phyloP scores from a whole-genome alignment of 129 eudicot species.

The Flaveria brownii region DNA sequence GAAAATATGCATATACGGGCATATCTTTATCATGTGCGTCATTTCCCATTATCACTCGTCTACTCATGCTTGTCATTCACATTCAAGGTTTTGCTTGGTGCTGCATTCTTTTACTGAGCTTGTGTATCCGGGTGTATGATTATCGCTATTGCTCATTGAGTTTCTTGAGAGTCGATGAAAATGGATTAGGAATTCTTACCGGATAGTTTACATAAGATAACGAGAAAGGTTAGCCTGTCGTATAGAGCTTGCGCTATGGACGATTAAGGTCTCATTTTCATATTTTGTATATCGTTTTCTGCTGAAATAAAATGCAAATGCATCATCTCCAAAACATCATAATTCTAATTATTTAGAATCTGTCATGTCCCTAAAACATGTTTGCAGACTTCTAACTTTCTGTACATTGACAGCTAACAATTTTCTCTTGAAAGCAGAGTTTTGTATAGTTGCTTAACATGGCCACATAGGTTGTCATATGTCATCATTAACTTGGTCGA shows the following conservation, averaged over 20 bases:
- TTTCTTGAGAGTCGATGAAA: neutral
- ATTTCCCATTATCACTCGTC: neutral
- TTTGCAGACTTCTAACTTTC: neutral
- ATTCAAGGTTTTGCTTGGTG: no score
- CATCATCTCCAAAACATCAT: neutral
- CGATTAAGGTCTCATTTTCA: neutral
- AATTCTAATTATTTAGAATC: neutral
- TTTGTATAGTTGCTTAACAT: slow-evolving; percentile 5
- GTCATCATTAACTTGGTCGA: neutral
- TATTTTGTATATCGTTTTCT: neutral
- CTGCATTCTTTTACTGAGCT: neutral
- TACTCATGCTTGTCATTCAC: neutral
- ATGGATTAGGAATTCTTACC: neutral
- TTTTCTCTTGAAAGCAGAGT: neutral
- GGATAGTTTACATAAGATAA: slow-evolving; percentile 5
- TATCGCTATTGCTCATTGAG: neutral
- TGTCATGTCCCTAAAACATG: neutral
- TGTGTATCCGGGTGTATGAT: neutral
- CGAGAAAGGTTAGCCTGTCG: neutral
- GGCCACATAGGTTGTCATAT: neutral
- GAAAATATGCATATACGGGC: neutral
- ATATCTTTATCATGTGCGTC: neutral
- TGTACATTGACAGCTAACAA: neutral
- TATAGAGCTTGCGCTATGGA: neutral
- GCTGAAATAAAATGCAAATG: slow-evolving; percentile 11